A percentile compares a stretch with the other conserved stretches of the same genome.
Conservation (phyloP, 176 grass and related monocot genomes). For the Avena insularis region DNA sequence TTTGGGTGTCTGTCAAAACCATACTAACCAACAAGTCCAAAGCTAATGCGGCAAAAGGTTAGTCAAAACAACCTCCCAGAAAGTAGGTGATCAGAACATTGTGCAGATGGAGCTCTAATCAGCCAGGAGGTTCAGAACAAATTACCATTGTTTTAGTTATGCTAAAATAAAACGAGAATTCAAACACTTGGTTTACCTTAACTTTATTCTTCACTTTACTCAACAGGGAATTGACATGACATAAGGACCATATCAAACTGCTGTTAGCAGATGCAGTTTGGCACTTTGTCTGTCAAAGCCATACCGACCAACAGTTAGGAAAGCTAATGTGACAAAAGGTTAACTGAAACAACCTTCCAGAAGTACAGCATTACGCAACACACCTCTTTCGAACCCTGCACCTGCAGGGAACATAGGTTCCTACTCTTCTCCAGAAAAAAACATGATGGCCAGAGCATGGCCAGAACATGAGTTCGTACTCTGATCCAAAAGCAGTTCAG, state of each 20-base stretch:
- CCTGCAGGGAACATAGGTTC: not conserved
- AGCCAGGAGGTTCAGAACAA: too few species aligned
- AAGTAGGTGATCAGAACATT: too few species aligned
- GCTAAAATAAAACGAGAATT: not conserved
- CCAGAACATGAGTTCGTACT: too few species aligned
- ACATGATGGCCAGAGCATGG: not conserved
- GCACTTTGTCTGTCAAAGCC: constrained; percentile 14
- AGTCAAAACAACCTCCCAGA: too few species aligned
- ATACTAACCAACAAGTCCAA: too few species aligned
- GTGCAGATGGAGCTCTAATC: too few species aligned
- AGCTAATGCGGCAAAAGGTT: too few species aligned
- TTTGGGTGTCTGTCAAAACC: too few species aligned
- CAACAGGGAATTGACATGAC: not conserved
- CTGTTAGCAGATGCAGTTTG: not conserved
- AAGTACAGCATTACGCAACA: not conserved
- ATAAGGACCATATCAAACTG: not conserved
- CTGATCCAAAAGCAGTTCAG: constrained; percentile 1
- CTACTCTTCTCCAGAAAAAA: not conserved
- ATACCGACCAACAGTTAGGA: constrained; percentile 5
- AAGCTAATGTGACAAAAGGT: not conserved
- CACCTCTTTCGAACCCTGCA: constrained; percentile 29
- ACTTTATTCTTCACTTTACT: not conserved
- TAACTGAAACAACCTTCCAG: not conserved
- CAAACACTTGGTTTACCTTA: not conserved
- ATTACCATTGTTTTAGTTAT: too few species aligned